Conservation (phyloP, 2,329 filamentous ascomycete species). For the Hortaea werneckii region DNA sequence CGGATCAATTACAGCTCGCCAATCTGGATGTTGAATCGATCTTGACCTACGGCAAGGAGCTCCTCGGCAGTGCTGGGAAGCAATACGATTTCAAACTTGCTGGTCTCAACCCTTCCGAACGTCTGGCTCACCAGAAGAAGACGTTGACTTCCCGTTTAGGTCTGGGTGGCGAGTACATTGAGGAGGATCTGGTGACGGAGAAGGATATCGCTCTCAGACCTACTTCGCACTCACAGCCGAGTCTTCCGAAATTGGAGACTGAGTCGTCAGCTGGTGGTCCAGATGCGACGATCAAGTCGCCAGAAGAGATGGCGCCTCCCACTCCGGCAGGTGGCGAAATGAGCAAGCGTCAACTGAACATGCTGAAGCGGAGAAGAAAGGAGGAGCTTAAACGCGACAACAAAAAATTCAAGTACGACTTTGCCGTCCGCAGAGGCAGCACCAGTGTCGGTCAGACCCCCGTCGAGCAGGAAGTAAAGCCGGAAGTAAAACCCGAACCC, state of each 20-base stretch:
- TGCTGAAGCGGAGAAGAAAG: conserved; percentile 88
- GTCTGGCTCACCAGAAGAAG: conserved; percentile 81
- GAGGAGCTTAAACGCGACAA: conserved; percentile 79
- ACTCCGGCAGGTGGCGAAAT: conserved; percentile 40
- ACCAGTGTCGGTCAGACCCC: conserved; percentile 49
- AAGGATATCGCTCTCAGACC: conserved; percentile 45
- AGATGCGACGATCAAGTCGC: conserved; percentile 19
- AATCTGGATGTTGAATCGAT: conserved; percentile 69
- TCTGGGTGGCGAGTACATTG: conserved; percentile 70
- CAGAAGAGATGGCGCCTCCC: conserved; percentile 19
- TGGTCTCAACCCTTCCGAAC: conserved; percentile 67
- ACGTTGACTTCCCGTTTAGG: conserved; percentile 73
- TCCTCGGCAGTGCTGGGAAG: conserved; percentile 71
- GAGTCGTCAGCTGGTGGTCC: conserved; percentile 13
- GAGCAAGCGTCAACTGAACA: conserved; percentile 89
- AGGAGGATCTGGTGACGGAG: conserved; percentile 69
- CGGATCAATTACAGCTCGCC: conserved; percentile 59
- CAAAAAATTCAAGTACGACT: conserved; percentile 68
- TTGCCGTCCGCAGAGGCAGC: conserved; percentile 54
- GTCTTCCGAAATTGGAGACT: conserved; percentile 42
- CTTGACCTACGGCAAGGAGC: conserved; percentile 69
- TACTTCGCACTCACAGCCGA: conserved; percentile 27
- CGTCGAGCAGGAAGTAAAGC: conserved; percentile 45
- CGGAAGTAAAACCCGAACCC: conserved; percentile 45
- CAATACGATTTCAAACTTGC: conserved; percentile 78